phyloP scores from a whole-genome alignment of 306 rosid species.

The Trifolium repens region DNA sequence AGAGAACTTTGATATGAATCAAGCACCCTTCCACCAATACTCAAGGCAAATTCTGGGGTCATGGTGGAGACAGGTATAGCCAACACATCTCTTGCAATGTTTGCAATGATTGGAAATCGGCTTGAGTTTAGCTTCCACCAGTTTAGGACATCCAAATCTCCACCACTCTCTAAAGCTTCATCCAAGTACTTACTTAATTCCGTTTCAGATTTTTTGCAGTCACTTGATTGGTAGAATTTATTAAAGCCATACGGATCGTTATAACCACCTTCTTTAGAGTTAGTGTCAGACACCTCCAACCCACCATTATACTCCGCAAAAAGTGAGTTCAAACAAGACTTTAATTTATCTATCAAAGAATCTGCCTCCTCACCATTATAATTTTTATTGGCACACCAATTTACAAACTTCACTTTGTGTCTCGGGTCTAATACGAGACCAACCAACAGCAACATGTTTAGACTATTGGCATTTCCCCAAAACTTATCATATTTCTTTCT shows the following conservation, averaged over 20 bases:
- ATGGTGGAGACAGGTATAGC: constrained; percentile 15
- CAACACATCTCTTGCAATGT: constrained; percentile 14
- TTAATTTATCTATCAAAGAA: neutral
- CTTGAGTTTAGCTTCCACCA: constrained; percentile 26
- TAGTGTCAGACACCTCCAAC: neutral
- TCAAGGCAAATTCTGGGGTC: constrained; percentile 7
- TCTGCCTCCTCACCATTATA: neutral
- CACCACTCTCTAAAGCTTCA: constrained; percentile 6
- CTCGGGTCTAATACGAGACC: constrained; percentile 25
- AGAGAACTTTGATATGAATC: constrained; percentile 27
- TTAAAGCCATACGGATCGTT: constrained; percentile 3
- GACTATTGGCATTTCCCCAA: constrained; percentile 8
- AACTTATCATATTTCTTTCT: constrained; percentile 3
- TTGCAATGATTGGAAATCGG: constrained; percentile 24
- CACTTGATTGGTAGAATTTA: neutral
- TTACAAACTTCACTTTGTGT: neutral
- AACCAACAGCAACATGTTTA: constrained; percentile 27
- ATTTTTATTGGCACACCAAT: neutral
- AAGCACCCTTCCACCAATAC: constrained; percentile 8
- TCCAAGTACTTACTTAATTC: constrained; percentile 23
- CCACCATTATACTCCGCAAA: constrained; percentile 10
- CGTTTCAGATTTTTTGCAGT: neutral
- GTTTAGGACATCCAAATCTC: constrained; percentile 21
- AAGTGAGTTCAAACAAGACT: constrained; percentile 18
- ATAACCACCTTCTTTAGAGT: neutral